These are phyloP conservation scores for Schizosaccharomyces osmophilus DNA, from an alignment of 805 yeast genomes.

Conservation along the genomic window DNA sequence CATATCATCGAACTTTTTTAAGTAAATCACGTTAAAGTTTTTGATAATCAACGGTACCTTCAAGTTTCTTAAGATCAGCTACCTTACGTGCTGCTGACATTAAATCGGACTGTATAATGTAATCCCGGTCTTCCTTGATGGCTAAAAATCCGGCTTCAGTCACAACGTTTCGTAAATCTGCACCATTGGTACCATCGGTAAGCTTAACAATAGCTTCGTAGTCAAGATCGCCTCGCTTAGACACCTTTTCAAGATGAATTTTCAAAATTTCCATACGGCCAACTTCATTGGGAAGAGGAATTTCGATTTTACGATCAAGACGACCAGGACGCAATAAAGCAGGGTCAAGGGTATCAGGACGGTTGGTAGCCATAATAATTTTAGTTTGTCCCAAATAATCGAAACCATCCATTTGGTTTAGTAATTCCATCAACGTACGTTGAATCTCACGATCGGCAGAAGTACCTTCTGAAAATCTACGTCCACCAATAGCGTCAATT, in stretches of 20 bases:
- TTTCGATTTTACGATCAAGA: constrained; percentile 87
- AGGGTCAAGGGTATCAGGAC: constrained; percentile 95
- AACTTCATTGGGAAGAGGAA: constrained; percentile 83
- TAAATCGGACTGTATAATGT: constrained; percentile 73
- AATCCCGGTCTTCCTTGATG: constrained; percentile 90
- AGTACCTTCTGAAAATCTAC: constrained; percentile 92
- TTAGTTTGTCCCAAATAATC: constrained; percentile 91
- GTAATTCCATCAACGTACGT: constrained; percentile 87
- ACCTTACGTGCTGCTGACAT: constrained; percentile 97
- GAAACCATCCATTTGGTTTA: constrained; percentile 96
- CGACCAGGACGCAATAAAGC: constrained; percentile 94
- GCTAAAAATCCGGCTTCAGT: constrained; percentile 99
- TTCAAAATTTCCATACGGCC: constrained; percentile 86
- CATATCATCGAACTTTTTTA: neutral
- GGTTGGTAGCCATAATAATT: constrained; percentile 96
- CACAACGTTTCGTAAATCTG: constrained; percentile 84
- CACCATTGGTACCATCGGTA: constrained; percentile 98
- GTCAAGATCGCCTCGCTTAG: constrained; percentile 86
- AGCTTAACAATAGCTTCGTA: constrained; percentile 76
- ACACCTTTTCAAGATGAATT: constrained; percentile 65
- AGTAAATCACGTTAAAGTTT: constrained; percentile 30
- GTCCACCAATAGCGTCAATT: constrained; percentile 95
- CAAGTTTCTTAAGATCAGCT: constrained; percentile 86
- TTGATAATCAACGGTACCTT: constrained; percentile 86
- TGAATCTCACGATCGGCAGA: constrained; percentile 97